A percentile compares a stretch with the other conserved stretches of the same genome.
Evolutionary conservation across 2,329 filamentous ascomycete species (phyloP).

Genomic region (Monascus ruber): DNA sequence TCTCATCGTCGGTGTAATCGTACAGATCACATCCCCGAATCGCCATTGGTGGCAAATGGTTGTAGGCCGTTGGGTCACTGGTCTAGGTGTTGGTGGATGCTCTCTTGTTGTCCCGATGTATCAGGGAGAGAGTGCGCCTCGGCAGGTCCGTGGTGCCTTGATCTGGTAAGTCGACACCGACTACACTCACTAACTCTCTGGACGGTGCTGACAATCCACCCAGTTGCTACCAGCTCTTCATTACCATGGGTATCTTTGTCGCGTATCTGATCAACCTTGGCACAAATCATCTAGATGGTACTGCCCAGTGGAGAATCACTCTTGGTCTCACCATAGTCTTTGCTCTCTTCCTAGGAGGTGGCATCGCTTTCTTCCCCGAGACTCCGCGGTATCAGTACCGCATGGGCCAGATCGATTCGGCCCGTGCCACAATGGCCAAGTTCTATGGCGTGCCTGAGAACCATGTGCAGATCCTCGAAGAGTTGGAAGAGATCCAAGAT

Average conservation of each 20-base stretch:
- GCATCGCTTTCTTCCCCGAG: conserved; percentile 47
- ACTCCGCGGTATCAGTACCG: conserved; percentile 49
- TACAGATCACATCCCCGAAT: conserved; percentile 30
- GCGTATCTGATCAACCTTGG: conserved; percentile 37
- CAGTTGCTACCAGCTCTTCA: conserved; percentile 38
- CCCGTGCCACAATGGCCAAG: conserved; percentile 41
- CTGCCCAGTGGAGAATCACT: conserved; percentile 38
- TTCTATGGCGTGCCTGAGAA: conserved; percentile 45
- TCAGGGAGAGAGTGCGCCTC: conserved; percentile 35
- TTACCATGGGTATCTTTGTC: conserved; percentile 37
- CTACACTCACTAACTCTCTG: too few relatives aligned
- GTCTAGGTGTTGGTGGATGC: conserved; percentile 35
- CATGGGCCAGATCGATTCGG: conserved; percentile 40
- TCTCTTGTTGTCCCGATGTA: conserved; percentile 37
- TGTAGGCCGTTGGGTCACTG: conserved; percentile 33
- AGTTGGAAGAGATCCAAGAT: conserved; percentile 45
- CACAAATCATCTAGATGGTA: conserved; percentile 27
- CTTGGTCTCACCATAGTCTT: conserved; percentile 49
- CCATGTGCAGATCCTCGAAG: conserved; percentile 42
- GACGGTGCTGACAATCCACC: background rate
- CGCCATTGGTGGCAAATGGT: conserved; percentile 32
- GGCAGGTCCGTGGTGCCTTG: conserved; percentile 36
- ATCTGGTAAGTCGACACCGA: conserved; percentile 13
- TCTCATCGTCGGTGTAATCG: conserved; percentile 30
- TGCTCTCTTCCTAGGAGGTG: conserved; percentile 42